Base-by-base conservation (phyloP, 768 basidiomycete genomes). In the Auriculariales sp. region DNA sequence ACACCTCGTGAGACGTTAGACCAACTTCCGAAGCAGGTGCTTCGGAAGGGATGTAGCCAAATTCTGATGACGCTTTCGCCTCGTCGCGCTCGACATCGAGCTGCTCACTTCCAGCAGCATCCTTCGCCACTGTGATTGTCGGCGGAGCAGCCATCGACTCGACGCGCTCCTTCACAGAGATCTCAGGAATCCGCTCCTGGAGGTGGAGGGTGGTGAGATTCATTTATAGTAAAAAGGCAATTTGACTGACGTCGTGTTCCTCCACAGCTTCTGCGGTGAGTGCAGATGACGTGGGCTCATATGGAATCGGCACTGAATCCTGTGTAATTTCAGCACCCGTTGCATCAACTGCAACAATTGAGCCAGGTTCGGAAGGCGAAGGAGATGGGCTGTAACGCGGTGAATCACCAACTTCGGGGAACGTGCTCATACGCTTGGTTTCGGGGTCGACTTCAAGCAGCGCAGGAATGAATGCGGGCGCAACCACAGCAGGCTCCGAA, bases 41-140 rank as follows among this genome's bases (percentile, higher is more conserved):
- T 25, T 44, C 39, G 19, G 39, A 44, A 12, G 39, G 39, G 39
- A 44, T 44, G 39, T 44, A 44, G 39, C 39, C 39, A 25, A 44
- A 5, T 4, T 44, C 39, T 24, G 39, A 44, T 25, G 39, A 12
- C 14, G 39, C 39, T 25, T 44, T 44, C 22, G 22, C 39, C 15
- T 44, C 39, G 1, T 44, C 39, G 14, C 12, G 22, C 22, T 44
- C 39, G 15, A 44, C 19, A 24, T 24, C 39, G 22, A 19, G 14
- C 9, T 24, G 39, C 5, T 19, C 14, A 12, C 9, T 7, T 25
- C 22, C 22, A 24, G 39, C 39, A 25, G 39, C 24, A 22, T 19
- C 19, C 11, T 19, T 12, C 22, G 19, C 17, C n/a, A n/a, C n/a
- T n/a, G n/a, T n/a, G n/a, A n/a, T n/a, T n/a, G n/a, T n/a, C n/a